Base-by-base conservation (phyloP, 1,284 basidiomycete species). In the Thecaphora thlaspeos region DNA sequence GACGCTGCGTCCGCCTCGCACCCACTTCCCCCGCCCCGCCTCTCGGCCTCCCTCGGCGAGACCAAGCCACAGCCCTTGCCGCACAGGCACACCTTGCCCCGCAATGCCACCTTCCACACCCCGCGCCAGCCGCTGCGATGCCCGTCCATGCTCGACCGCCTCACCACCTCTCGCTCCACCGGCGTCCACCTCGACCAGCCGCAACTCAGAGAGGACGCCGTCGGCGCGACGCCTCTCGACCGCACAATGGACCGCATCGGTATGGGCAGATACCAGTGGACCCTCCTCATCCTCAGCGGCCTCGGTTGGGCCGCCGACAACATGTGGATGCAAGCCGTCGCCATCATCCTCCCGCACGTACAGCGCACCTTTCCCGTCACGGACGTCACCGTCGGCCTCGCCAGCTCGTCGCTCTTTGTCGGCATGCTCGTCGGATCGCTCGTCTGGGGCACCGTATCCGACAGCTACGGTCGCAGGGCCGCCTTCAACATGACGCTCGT, bases 381-480 rank as follows among this genome's bases (percentile, higher is more conserved):
- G 23, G 88, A 91, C 77, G 82, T 80, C 46, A 84, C 84, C 67
- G 88, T 91, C 51, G 90, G 90, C 32, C 77, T 83, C 1, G 79
- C 91, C 2, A 90, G 87, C 0, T 87, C 88, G 3, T 85, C 86
- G 9, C 88, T 90, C 83, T 90, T 91, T 77, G 86, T 84, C 8
- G 90, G 94, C 38, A 97, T 97, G 94, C 95, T 95, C 90, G 78
- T 96, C 51, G 93, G 93, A 4, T 91, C 91, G 0, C 80, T 94
- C 11, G 68, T 55, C 0, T 78, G 75, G 77, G 77, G 77, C 3
- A 60, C 58, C 36, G 69, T 73, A 30, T 78, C 79, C n/a, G 80
- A 81, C 51, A 58, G 73, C 7, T 71, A 73, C 43, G 94, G 94
- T 2, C 86, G 94, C 24, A 87, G 86, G 47, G 81, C 87, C 2